Evolutionary conservation across 2,329 filamentous ascomycete genomes (phyloP).

Genomic region (Raffaelea ambrosiae): DNA sequence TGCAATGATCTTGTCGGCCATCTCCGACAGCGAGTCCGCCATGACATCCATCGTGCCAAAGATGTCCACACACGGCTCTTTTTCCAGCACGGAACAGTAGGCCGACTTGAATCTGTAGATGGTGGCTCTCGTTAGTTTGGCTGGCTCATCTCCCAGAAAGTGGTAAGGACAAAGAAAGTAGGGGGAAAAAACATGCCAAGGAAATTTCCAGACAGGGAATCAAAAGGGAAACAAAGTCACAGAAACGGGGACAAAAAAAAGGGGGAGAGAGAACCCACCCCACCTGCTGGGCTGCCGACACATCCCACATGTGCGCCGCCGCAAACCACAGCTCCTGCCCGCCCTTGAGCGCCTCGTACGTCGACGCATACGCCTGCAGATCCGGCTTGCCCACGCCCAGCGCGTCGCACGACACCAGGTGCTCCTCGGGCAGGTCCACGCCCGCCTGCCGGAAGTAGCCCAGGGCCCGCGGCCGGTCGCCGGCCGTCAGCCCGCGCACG

Average conservation of each 20-base stretch:
- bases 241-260: neutral
- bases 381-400: neutral
- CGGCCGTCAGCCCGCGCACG: neutral
- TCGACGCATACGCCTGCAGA: neutral
- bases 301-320: constrained; percentile 1
- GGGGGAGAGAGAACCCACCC: neutral
- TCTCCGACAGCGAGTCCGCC: neutral
- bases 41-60: constrained; percentile 1
- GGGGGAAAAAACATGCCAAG: no score
- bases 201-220: no score
- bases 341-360: neutral
- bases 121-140: neutral
- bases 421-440: neutral
- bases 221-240: no score
- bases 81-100: neutral
- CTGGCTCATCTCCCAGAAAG: no score
- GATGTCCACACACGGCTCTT: neutral
- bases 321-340: neutral
- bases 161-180: no score
- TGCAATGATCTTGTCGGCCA: neutral
- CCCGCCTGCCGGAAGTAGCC: neutral
- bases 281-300: neutral
- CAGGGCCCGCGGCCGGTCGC: neutral
- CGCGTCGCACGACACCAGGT: neutral
- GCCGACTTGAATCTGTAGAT: neutral